Conservation (phyloP, 257 asterid species). For the Salvia hispanica region DNA sequence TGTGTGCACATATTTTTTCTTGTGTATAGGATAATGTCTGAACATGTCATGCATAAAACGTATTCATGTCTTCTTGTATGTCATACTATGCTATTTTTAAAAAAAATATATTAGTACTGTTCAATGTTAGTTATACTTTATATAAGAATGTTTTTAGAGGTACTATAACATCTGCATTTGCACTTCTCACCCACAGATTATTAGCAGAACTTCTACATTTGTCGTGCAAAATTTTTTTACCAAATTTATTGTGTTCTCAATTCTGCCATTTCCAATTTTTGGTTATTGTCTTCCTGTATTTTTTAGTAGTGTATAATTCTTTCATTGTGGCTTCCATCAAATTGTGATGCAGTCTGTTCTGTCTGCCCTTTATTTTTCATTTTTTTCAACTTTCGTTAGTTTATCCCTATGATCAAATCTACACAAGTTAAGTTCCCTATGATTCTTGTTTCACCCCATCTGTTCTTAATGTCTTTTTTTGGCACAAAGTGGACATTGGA, state of each 20-base stretch:
- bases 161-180: not conserved
- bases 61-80: constrained; percentile 15
- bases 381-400: not conserved
- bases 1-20: not conserved
- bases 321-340: not conserved
- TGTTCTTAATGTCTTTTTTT: not conserved
- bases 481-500: not conserved
- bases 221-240: not conserved
- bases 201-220: constrained; percentile 4
- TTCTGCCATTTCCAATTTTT: not conserved
- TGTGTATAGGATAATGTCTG: not conserved
- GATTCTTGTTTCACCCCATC: not conserved
- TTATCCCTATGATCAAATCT: not conserved
- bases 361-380: not conserved
- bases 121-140: not conserved
- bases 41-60: not conserved
- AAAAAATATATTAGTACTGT: not conserved
- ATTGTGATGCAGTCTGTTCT: not conserved
- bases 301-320: not conserved
- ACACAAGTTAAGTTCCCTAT: too few relatives aligned
- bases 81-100: not conserved
- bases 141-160: not conserved
- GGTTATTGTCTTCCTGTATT: not conserved
- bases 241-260: not conserved
- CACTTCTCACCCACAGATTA: not conserved